A percentile compares a stretch with the other conserved stretches of the same genome.
Conservation (phyloP, 164 flowering plant genomes). For the Magnolia sinica region DNA sequence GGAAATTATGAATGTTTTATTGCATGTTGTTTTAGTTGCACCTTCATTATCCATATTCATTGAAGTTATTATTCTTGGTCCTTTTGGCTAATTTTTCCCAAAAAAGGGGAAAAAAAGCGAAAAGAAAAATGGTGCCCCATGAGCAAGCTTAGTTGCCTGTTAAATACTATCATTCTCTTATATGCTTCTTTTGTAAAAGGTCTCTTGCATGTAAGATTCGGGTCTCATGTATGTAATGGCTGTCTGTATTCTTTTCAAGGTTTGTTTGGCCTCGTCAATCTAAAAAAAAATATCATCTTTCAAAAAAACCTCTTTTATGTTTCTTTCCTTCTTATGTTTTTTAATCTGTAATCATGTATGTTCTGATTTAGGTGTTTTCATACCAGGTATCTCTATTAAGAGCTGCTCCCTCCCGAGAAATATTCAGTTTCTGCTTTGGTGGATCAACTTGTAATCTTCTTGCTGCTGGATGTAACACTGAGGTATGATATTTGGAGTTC, state of each 20-base stretch:
- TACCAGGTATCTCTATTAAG: slow-evolving; percentile 58
- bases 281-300: no score
- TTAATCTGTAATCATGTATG: background rate
- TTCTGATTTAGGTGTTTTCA: background rate
- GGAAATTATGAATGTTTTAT: no score
- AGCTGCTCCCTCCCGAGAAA: slow-evolving; percentile 58
- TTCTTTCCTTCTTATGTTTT: background rate
- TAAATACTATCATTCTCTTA: background rate
- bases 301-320: background rate
- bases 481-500: slow-evolving; percentile 38
- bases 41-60: background rate
- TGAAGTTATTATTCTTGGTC: background rate
- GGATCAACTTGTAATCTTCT: slow-evolving; percentile 66
- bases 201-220: no score
- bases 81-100: background rate
- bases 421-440: slow-evolving; percentile 87
- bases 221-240: no score
- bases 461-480: slow-evolving; percentile 82
- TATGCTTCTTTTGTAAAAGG: background rate
- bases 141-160: background rate
- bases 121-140: background rate
- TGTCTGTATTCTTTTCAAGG: no score
- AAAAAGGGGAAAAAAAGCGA: background rate
- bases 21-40: background rate
- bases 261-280: no score